Base-by-base conservation (phyloP, 441 rosid genomes). In the Bocquillonia castaneifolia region DNA sequence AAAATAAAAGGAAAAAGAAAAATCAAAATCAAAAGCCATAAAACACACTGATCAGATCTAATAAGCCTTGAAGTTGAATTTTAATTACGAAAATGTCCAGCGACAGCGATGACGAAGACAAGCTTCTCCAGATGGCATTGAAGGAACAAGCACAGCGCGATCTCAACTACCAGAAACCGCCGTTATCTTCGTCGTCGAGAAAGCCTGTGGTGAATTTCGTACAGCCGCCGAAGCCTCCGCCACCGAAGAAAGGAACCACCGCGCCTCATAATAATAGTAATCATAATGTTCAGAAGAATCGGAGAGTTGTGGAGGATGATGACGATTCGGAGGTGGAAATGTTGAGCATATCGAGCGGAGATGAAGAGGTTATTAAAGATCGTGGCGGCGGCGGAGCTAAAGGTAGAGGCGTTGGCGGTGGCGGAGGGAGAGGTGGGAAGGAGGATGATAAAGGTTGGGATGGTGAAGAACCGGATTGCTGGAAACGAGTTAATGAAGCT, bases 261-360 rank as follows among this genome's bases (percentile, higher is more conserved):
- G 13, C 47, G 64, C 59, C 20, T 26, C 75, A 59, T 37, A 59
- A 29, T n/a, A n/a, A n/a, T n/a, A n/a, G n/a, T n/a, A n/a, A n/a
- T n/a, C n/a, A n/a, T n/a, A n/a, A n/a, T n/a, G n/a, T n/a, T n/a
- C 74, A 45, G 50, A 75, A 66, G 59, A 71, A 56, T 56, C 53
- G 71, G 70, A 67, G 76, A 63, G 68, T 53, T 53, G 66, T 67
- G 70, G 72, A 66, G 31, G 97, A 89, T 1, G 97, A 89, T 48
- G 99, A 91, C 4, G 97, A 90, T 66, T 94, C 99, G 71, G 99
- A 92, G 82, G 92, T 94, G 65, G 99, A 94, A 83, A 80, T 94
- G 92, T 87, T 94, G 13, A 94, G 99, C 76, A 94, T 94, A 72
- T 94, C 99, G 42, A 94, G 99, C 66, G 97, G 98, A 56, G 98